A percentile compares a stretch with the other conserved stretches of the same genome.
phyloP scores from a whole-genome alignment of 345 rosid genomes.

The Cardamine resedifolia region DNA sequence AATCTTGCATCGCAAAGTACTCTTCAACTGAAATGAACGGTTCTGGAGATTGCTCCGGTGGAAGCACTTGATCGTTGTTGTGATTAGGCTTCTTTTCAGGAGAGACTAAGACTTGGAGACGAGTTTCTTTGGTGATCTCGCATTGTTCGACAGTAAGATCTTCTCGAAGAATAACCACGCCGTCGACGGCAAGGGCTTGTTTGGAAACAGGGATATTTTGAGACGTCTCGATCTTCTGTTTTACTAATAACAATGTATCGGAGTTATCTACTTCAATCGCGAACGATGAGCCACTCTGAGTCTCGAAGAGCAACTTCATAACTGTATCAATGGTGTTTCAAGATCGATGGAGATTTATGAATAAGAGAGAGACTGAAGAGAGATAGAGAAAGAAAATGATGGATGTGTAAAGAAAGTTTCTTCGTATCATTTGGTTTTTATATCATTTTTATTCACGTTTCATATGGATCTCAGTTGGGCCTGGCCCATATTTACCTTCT shows the following conservation, averaged over 20 bases:
- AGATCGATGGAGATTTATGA: neutral
- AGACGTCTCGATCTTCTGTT: conserved; percentile 59
- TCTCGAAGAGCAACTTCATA: conserved; percentile 56
- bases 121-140: too few relatives aligned
- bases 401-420: neutral
- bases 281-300: conserved; percentile 46
- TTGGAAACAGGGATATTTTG: conserved; percentile 46
- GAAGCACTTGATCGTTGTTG: neutral
- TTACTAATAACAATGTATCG: conserved; percentile 65
- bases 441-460: neutral
- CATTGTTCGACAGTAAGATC: conserved; percentile 25
- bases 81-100: neutral
- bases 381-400: neutral
- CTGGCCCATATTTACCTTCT: neutral
- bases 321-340: conserved; percentile 5
- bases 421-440: neutral
- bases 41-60: neutral
- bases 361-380: neutral
- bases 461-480: conserved; percentile 4
- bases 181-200: conserved; percentile 63
- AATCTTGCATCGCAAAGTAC: neutral
- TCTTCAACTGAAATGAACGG: neutral
- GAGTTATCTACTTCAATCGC: conserved; percentile 54
- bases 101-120: too few relatives aligned
- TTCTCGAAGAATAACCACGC: conserved; percentile 43